A percentile compares a stretch with the other conserved stretches of the same genome.
Conservation (phyloP, 805 yeast genomes). For the Wickerhamomyces silvicola region DNA sequence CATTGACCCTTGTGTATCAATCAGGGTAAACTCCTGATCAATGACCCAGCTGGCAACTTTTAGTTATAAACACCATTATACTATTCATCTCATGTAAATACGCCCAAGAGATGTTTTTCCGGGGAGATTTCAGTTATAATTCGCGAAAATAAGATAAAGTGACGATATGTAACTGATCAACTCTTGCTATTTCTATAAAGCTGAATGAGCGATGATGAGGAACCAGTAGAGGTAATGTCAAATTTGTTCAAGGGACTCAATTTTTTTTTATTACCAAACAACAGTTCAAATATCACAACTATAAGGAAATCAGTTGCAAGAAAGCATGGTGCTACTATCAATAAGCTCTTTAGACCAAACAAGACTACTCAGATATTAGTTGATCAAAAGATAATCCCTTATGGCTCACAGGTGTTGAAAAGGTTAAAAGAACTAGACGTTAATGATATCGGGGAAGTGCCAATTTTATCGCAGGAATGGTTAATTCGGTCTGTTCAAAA, state of each 20-base stretch:
- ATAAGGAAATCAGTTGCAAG: constrained; percentile 14
- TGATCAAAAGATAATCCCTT: constrained; percentile 9
- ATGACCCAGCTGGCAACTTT: no score
- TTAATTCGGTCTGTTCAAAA: constrained; percentile 14
- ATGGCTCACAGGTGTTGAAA: constrained; percentile 4
- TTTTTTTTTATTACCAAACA: constrained; percentile 18
- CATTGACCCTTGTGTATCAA: no score
- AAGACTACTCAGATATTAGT: constrained; percentile 17
- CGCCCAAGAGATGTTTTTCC: background rate
- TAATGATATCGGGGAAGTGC: background rate
- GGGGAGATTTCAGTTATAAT: no score
- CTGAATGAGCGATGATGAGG: background rate
- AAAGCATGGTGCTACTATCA: constrained; percentile 13
- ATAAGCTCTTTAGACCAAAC: constrained; percentile 2
- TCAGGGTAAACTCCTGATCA: no score
- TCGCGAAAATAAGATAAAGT: no score
- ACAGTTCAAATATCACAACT: constrained; percentile 11
- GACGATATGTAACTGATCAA: no score
- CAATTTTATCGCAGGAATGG: constrained; percentile 17
- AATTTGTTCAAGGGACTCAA: constrained; percentile 11
- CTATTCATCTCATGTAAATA: no score
- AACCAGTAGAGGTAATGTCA: constrained; percentile 6
- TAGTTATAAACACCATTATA: no score
- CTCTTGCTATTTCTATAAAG: no score
- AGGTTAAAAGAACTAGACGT: constrained; percentile 2